Base-by-base conservation (phyloP, 805 yeast species). In the Dipodascopsis tothii region DNA sequence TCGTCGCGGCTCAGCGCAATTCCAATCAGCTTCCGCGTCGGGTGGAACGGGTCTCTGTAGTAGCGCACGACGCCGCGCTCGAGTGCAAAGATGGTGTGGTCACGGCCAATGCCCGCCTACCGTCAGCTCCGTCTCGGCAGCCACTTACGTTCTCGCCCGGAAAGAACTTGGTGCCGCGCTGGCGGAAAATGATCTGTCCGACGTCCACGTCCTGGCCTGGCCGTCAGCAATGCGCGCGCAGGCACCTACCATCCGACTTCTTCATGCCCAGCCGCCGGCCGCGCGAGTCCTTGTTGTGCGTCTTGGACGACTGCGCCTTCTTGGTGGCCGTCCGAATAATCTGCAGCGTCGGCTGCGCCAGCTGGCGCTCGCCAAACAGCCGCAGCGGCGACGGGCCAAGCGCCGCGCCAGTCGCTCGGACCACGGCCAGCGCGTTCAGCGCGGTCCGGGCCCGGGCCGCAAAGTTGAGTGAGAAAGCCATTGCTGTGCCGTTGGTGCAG, bases 31-130 rank as follows among this genome's bases (percentile, higher is more conserved):
- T 80, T 82, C 60, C 96, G 78, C 61, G 78, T 77, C 35, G 97
- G 96, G 60, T 92, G 97, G 72, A 92, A 92, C 3, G 98, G 97
- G 68, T 92, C 96, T 48, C 81, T 68, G 65, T 92, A 92, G 66
- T 77, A 92, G 51, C 94, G 76, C 23, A 90, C 96, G 62, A 70
- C 86, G 21, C 98, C 98, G 2, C 96, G 95, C 60, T 92, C 97
- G 28, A 71, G 58, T 3, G 98, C 96, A 63, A 72, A 86, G 25
- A 92, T 74, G 1, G 98, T 90, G 63, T 88, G 96, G 63, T 92
- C 97, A 57, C 78, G 81, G 51, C 98, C 98, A 48, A 90, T 84
- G 5, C 63, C 64, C 3, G 60, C 43, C 54, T 51, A 33, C 4
- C 11, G 3, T 9, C 7, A 39, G 6, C 3, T 5, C 32, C n/a